These are phyloP conservation scores for Suillus tomentosus DNA, from an alignment of 768 basidiomycete genomes.

Conservation along the genomic window DNA sequence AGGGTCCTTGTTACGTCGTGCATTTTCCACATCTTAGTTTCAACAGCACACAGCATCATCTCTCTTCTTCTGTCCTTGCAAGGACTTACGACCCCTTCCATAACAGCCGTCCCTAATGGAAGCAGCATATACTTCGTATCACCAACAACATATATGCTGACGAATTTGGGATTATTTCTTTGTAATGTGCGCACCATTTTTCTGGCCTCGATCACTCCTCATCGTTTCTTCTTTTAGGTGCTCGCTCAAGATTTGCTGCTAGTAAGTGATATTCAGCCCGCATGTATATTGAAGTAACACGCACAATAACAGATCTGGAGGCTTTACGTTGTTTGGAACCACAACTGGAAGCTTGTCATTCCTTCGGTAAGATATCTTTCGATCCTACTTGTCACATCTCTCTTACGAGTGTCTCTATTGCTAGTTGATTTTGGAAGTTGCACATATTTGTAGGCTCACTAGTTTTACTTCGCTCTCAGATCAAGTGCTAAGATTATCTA, in stretches of 20 bases:
- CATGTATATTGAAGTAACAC: background rate
- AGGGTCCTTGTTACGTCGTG: slow-evolving; percentile 9
- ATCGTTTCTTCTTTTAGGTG: slow-evolving; percentile 4
- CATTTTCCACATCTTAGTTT: slow-evolving; percentile 10
- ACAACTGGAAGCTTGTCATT: slow-evolving; percentile 8
- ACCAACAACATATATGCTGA: slow-evolving; percentile 1
- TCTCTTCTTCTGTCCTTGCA: slow-evolving; percentile 8
- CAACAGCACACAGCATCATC: slow-evolving; percentile 11
- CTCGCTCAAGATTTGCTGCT: slow-evolving; percentile 12
- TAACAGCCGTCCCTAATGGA: background rate
- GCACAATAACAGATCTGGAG: slow-evolving; percentile 12
- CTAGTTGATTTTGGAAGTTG: slow-evolving; percentile 11
- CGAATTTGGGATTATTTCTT: slow-evolving; percentile 11
- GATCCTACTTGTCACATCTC: background rate
- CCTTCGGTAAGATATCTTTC: slow-evolving; percentile 3
- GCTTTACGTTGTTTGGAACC: slow-evolving; percentile 13
- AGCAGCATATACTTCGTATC: background rate
- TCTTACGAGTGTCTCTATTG: background rate
- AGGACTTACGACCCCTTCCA: background rate
- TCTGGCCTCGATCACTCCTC: background rate
- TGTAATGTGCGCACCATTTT: background rate
- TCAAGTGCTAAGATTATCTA: background rate
- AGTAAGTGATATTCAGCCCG: background rate
- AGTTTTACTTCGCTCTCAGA: background rate
- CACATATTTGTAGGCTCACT: slow-evolving; percentile 4